A percentile compares a stretch with the other conserved stretches of the same genome.
These are phyloP conservation scores for Boletus tylopilopsis DNA, from an alignment of 768 basidiomycete genomes.

Conservation along the genomic window DNA sequence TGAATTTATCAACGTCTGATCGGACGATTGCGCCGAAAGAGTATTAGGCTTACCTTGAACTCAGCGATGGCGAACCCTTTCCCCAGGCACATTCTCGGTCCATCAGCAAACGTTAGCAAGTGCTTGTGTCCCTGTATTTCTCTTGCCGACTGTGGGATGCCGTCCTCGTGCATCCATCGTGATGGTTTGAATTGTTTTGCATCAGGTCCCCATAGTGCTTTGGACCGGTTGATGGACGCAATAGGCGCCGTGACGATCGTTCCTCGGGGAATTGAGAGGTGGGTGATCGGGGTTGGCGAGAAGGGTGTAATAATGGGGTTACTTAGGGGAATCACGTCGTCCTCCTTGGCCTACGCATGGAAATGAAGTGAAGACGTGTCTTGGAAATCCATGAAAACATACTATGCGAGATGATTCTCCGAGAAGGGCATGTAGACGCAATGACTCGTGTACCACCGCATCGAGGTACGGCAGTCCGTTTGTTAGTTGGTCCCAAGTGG, in stretches of 20 bases:
- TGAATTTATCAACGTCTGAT: not conserved
- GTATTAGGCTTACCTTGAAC: conserved; percentile 1
- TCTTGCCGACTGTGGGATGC: conserved; percentile 31
- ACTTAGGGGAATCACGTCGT: conserved; percentile 56
- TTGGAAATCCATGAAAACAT: not conserved
- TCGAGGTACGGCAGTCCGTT: conserved; percentile 53
- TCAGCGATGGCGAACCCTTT: conserved; percentile 27
- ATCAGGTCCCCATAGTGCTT: conserved; percentile 57
- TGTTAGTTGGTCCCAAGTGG: conserved; percentile 51
- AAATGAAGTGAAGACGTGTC: not conserved
- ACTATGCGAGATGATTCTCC: conserved; percentile 16
- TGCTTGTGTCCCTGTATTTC: conserved; percentile 27
- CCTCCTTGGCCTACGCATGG: conserved; percentile 41
- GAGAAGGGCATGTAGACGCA: conserved; percentile 42
- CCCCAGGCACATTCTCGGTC: conserved; percentile 28
- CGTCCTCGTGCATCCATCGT: conserved; percentile 48
- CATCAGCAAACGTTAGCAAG: conserved; percentile 28
- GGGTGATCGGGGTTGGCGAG: conserved; percentile 34
- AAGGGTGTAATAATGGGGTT: conserved; percentile 38
- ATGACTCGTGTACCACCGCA: conserved; percentile 43
- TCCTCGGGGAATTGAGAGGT: conserved; percentile 44
- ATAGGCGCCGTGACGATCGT: conserved; percentile 45
- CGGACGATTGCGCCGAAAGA: not conserved
- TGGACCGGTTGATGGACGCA: conserved; percentile 45
- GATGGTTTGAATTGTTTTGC: conserved; percentile 58